phyloP scores from a whole-genome alignment of 345 rosid species.

The Gynandropsis gynandra region DNA sequence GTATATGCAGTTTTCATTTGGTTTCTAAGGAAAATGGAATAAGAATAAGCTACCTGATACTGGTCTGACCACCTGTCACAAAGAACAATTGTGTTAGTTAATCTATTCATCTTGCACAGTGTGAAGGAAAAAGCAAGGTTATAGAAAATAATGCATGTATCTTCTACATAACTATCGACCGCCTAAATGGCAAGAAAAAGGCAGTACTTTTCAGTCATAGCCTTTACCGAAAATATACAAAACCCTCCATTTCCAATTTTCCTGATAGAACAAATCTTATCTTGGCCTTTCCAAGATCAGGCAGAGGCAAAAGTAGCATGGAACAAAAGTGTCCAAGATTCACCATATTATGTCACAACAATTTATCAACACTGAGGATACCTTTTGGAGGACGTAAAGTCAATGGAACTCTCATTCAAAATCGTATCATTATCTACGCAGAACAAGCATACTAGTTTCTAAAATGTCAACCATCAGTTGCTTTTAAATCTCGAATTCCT shows the following conservation, averaged over 20 bases:
- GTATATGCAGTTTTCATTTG: background rate
- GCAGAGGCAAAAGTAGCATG: too few species aligned
- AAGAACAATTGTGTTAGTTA: conserved; percentile 10
- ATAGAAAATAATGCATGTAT: background rate
- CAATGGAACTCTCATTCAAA: background rate
- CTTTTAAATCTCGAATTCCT: background rate
- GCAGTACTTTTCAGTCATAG: background rate
- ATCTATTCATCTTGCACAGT: background rate
- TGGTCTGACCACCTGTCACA: conserved; percentile 55
- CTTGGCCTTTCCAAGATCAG: too few species aligned
- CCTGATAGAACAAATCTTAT: too few species aligned
- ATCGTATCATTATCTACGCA: background rate
- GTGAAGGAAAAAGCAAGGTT: background rate
- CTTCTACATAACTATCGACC: background rate
- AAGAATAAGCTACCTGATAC: conserved; percentile 40
- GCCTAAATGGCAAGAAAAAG: background rate
- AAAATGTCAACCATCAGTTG: background rate
- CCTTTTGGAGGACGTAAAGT: too few species aligned
- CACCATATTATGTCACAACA: too few species aligned
- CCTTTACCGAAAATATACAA: too few species aligned
- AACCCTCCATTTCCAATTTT: too few species aligned
- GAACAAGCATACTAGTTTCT: background rate
- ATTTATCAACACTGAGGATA: too few species aligned
- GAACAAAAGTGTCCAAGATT: too few species aligned
- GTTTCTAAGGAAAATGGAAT: background rate